Conservation (phyloP, 108 stramenopile genomes). For the Nitzschia sp. region DNA sequence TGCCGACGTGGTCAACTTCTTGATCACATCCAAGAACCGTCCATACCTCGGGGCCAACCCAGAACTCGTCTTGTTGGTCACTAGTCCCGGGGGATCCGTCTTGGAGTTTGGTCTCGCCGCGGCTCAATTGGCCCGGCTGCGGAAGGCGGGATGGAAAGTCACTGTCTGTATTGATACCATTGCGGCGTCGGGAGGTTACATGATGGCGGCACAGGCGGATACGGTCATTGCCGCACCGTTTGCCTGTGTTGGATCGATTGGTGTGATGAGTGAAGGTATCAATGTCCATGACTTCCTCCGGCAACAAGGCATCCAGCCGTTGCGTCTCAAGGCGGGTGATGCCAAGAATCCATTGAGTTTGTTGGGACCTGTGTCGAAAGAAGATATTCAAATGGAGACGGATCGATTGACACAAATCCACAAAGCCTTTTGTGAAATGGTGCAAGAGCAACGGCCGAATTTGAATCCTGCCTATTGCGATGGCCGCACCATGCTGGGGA, state of each 20-base stretch:
- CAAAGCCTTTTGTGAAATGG: constrained; percentile 65
- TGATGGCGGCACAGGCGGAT: constrained; percentile 70
- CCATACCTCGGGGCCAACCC: constrained; percentile 42
- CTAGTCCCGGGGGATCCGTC: constrained; percentile 71
- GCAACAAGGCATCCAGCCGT: constrained; percentile 62
- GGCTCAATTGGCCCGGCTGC: constrained; percentile 59
- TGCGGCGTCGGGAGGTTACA: constrained; percentile 77
- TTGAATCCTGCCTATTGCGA: constrained; percentile 63
- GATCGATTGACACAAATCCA: constrained; percentile 65
- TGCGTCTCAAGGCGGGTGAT: constrained; percentile 73
- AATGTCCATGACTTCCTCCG: constrained; percentile 66
- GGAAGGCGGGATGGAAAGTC: constrained; percentile 45
- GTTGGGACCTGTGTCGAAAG: constrained; percentile 57
- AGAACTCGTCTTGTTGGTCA: constrained; percentile 66
- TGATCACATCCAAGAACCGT: constrained; percentile 43
- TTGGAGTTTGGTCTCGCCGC: constrained; percentile 75
- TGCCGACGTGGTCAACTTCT: constrained; percentile 63
- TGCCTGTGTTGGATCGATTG: constrained; percentile 75
- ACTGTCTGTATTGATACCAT: constrained; percentile 57
- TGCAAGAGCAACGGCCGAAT: constrained; percentile 43
- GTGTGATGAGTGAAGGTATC: constrained; percentile 69
- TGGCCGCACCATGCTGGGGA: constrained; percentile 67
- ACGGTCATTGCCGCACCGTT: constrained; percentile 76
- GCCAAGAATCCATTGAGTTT: constrained; percentile 67
- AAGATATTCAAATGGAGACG: constrained; percentile 58